A percentile compares a stretch with the other conserved stretches of the same genome.
Conservation (phyloP, 768 basidiomycete species). For the Holtermannia corniformis region DNA sequence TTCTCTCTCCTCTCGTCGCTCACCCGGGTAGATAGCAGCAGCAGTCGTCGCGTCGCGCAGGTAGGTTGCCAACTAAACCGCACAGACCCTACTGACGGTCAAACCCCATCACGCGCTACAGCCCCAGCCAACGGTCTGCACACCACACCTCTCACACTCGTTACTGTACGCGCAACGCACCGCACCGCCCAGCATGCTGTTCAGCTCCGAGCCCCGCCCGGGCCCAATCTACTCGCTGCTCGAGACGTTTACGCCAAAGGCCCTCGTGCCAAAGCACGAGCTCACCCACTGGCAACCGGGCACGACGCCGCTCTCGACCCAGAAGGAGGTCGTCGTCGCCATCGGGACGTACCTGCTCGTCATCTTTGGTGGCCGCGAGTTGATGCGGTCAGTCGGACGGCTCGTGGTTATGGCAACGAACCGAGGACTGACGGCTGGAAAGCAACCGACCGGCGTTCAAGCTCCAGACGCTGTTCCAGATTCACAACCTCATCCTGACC, state of each 20-base stretch:
- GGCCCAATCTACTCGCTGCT: constrained; percentile 27
- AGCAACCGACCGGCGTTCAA: constrained; percentile 40
- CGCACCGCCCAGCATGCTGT: background rate
- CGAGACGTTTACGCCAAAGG: constrained; percentile 15
- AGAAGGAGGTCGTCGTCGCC: constrained; percentile 56
- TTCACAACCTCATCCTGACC: constrained; percentile 82
- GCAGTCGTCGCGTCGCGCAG: too few relatives aligned
- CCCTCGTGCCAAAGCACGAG: constrained; percentile 39
- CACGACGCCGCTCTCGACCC: constrained; percentile 69
- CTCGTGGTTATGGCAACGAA: background rate
- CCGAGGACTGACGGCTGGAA: background rate
- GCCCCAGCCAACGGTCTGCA: too few relatives aligned
- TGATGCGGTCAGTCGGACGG: constrained; percentile 60
- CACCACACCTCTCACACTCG: background rate
- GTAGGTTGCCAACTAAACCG: too few relatives aligned
- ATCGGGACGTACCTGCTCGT: constrained; percentile 73
- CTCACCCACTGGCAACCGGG: constrained; percentile 58
- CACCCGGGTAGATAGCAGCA: too few relatives aligned
- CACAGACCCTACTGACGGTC: too few relatives aligned
- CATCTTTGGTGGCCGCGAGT: constrained; percentile 72
- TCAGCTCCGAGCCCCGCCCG: constrained; percentile 14
- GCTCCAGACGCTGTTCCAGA: constrained; percentile 73
- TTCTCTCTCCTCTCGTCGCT: too few relatives aligned
- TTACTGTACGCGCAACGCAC: too few relatives aligned
- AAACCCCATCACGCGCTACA: too few relatives aligned